Percentiles rank a stretch among this genome's conserved stretches.
phyloP scores from a whole-genome alignment of 192 early-diverging fungal species.

The Kappamyces sp. region DNA sequence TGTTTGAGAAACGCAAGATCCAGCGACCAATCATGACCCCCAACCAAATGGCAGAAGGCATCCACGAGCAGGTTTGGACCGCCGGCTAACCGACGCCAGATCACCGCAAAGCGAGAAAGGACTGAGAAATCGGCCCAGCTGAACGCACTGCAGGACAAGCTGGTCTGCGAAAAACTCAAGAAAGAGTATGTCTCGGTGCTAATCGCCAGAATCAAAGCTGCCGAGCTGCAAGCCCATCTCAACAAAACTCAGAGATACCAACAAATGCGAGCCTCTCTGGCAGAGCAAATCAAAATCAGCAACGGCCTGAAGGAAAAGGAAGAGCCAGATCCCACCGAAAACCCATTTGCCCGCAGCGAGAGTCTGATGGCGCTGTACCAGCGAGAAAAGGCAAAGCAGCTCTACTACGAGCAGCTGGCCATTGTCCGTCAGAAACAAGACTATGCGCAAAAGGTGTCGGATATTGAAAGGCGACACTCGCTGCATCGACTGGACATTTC shows the following conservation, averaged over 20 bases:
- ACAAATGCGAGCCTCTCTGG: constrained; percentile 28
- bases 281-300: constrained; percentile 32
- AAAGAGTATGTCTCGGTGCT: constrained; percentile 28
- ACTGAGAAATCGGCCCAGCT: constrained; percentile 12
- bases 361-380: constrained; percentile 43
- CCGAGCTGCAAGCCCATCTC: constrained; percentile 34
- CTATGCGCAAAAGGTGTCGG: constrained; percentile 31
- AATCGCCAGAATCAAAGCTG: constrained; percentile 25
- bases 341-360: constrained; percentile 41
- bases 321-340: constrained; percentile 20
- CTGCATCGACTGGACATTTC: constrained; percentile 30
- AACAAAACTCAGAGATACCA: constrained; percentile 34
- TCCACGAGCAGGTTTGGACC: constrained; percentile 35
- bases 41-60: constrained; percentile 21
- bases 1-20: constrained; percentile 37
- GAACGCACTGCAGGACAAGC: constrained; percentile 30
- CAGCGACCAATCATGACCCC: constrained; percentile 22
- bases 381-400: constrained; percentile 44
- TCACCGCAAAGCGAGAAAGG: constrained; percentile 20
- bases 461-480: constrained; percentile 31
- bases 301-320: constrained; percentile 5
- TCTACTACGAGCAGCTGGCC: constrained; percentile 45
- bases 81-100: constrained; percentile 14
- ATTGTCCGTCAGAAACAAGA: constrained; percentile 35
- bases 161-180: constrained; percentile 26